Percentiles rank a stretch among this genome's conserved stretches.
Conservation (phyloP, 2,329 filamentous ascomycete genomes). For the Phyllosticta citriasiana region DNA sequence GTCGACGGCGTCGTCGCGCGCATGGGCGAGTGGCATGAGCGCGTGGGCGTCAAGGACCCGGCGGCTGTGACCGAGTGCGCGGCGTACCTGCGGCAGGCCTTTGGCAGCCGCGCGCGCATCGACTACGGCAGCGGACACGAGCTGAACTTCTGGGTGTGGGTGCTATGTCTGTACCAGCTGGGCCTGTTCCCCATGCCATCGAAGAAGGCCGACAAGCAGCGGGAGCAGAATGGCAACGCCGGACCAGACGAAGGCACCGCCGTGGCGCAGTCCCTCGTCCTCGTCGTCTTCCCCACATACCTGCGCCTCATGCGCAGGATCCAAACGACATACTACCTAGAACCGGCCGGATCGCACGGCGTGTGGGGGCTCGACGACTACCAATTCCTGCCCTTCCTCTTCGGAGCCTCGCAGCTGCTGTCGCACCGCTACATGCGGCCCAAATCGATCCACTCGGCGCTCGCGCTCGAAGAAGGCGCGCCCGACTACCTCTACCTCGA, state of each 20-base stretch:
- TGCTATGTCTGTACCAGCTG: conserved; percentile 85
- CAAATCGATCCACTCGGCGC: conserved; percentile 67
- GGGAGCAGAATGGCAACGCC: background rate
- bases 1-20: conserved; percentile 52
- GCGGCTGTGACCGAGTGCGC: conserved; percentile 60
- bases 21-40: conserved; percentile 52
- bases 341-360: conserved; percentile 53
- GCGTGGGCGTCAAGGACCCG: conserved; percentile 43
- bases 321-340: conserved; percentile 89
- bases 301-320: conserved; percentile 77
- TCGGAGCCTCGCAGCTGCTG: conserved; percentile 44
- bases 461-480: conserved; percentile 78
- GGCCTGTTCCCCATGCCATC: conserved; percentile 43
- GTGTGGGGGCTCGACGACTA: conserved; percentile 46
- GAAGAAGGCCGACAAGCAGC: background rate
- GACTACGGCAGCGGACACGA: conserved; percentile 98
- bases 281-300: conserved; percentile 74
- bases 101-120: conserved; percentile 78
- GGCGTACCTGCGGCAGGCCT: conserved; percentile 70
- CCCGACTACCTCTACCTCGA: conserved; percentile 82
- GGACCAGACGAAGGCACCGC: conserved; percentile 35
- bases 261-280: conserved; percentile 58
- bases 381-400: conserved; percentile 44
- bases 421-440: conserved; percentile 53
- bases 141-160: conserved; percentile 93